Conservation (phyloP, 768 basidiomycete species). For the Hydnomerulius pinastri region DNA sequence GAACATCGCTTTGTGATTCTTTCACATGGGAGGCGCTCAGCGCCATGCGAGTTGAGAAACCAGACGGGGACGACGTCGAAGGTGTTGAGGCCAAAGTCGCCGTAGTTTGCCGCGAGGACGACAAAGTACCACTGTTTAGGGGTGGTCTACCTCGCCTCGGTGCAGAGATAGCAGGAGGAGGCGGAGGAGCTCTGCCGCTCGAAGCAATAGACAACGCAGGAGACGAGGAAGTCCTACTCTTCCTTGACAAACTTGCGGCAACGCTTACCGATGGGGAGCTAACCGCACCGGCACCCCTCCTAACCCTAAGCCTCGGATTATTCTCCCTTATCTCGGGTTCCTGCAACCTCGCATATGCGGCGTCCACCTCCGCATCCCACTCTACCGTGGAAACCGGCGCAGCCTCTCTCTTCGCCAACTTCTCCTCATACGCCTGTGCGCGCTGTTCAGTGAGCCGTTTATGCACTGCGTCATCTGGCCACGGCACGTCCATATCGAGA, state of each 20-base stretch:
- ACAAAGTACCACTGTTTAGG: slow-evolving; percentile 2
- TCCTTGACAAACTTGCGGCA: background rate
- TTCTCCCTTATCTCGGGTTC: slow-evolving; percentile 29
- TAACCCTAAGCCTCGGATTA: slow-evolving; percentile 22
- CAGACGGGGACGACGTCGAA: slow-evolving; percentile 18
- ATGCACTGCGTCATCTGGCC: slow-evolving; percentile 44
- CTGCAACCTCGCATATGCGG: slow-evolving; percentile 14
- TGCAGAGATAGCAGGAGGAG: slow-evolving; percentile 13
- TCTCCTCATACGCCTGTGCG: slow-evolving; percentile 49
- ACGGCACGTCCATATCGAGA: slow-evolving; percentile 39
- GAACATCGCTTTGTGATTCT: slow-evolving; percentile 55
- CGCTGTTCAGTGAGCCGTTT: slow-evolving; percentile 45
- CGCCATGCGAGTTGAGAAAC: slow-evolving; percentile 66
- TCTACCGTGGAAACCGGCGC: slow-evolving; percentile 10
- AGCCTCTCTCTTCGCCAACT: slow-evolving; percentile 27
- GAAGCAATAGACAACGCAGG: slow-evolving; percentile 10
- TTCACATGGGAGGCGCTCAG: slow-evolving; percentile 67
- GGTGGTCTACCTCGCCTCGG: slow-evolving; percentile 10
- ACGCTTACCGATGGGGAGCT: slow-evolving; percentile 9
- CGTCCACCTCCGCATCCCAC: slow-evolving; percentile 32
- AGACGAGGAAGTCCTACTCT: slow-evolving; percentile 10
- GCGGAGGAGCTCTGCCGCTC: slow-evolving; percentile 8
- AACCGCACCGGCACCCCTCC: slow-evolving; percentile 13
- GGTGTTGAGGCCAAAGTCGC: background rate
- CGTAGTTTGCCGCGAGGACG: slow-evolving; percentile 11